Evolutionary conservation across 192 early-diverging fungal species (phyloP).

Genomic region (Coemansia sp.): DNA sequence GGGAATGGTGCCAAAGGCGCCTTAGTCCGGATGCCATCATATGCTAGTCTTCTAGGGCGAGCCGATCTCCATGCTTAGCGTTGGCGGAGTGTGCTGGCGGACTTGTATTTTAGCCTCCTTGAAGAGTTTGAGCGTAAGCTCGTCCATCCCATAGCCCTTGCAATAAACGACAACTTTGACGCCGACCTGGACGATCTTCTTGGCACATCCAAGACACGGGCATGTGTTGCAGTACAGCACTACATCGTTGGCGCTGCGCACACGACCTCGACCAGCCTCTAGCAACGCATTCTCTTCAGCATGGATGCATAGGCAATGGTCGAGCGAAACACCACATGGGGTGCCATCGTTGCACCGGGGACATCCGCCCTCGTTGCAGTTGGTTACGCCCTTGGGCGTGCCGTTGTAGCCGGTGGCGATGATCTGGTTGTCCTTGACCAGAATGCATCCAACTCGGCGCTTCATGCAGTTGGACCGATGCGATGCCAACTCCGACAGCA

Average conservation of each 20-base stretch:
- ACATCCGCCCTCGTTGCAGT: conserved; percentile 96
- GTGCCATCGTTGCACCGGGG: conserved; percentile 85
- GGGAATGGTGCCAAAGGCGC: conserved; percentile 36
- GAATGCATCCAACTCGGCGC: conserved; percentile 90
- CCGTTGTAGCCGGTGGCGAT: conserved; percentile 99
- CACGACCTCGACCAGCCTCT: conserved; percentile 91
- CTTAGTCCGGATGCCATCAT: conserved; percentile 17
- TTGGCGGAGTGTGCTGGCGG: conserved; percentile 70
- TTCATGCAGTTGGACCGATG: conserved; percentile 97
- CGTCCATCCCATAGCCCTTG: conserved; percentile 93
- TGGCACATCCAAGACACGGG: conserved; percentile 86
- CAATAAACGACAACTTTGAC: conserved; percentile 91
- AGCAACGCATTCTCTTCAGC: conserved; percentile 98
- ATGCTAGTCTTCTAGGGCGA: conserved; percentile 11
- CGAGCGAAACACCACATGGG: conserved; percentile 72
- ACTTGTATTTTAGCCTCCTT: conserved; percentile 77
- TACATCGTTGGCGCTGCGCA: conserved; percentile 57
- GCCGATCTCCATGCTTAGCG: conserved; percentile 55
- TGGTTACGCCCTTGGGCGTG: conserved; percentile 84
- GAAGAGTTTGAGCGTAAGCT: conserved; percentile 76
- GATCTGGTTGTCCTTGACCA: conserved; percentile 82
- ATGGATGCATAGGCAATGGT: conserved; percentile 93
- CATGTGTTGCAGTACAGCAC: conserved; percentile 96
- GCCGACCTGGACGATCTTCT: conserved; percentile 95
- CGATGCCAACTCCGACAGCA: conserved; percentile 86